phyloP scores from a whole-genome alignment of 2,329 filamentous ascomycete genomes.

The Fusarium sp. region DNA sequence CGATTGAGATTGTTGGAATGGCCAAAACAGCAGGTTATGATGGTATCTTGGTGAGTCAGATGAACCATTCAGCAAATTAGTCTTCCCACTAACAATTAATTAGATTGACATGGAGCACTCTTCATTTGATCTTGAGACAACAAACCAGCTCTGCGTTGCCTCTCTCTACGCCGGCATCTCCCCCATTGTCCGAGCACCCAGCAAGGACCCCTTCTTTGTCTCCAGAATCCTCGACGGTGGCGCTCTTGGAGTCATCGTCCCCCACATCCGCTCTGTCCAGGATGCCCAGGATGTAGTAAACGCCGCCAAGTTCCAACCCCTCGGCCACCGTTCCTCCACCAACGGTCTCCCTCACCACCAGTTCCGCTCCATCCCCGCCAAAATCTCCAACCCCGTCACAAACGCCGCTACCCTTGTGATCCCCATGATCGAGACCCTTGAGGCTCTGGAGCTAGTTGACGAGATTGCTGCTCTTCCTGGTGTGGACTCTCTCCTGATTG shows the following conservation, averaged over 20 bases:
- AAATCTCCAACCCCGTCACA: constrained; percentile 38
- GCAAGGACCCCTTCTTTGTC: constrained; percentile 47
- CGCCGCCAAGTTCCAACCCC: constrained; percentile 47
- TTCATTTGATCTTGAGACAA: constrained; percentile 51
- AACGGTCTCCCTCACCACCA: constrained; percentile 42
- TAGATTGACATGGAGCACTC: constrained; percentile 58
- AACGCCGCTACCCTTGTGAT: constrained; percentile 46
- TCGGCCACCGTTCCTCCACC: constrained; percentile 42
- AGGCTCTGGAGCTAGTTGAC: constrained; percentile 48
- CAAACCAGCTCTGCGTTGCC: constrained; percentile 51
- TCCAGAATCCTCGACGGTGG: constrained; percentile 47
- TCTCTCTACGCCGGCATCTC: constrained; percentile 50
- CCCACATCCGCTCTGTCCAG: constrained; percentile 44
- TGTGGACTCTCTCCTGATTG: constrained; percentile 59
- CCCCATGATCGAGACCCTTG: constrained; percentile 50
- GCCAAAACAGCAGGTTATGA: constrained; percentile 54
- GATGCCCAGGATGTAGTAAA: constrained; percentile 48
- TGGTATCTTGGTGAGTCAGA: constrained; percentile 53
- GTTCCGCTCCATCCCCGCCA: constrained; percentile 42
- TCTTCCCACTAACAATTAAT: too few species aligned
- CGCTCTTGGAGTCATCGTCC: constrained; percentile 46
- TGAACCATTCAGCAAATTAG: too few species aligned
- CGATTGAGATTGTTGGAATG: constrained; percentile 51
- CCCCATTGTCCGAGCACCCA: constrained; percentile 45
- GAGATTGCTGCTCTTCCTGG: constrained; percentile 54